These are phyloP conservation scores for Volvariella volvacea DNA, from an alignment of 1,284 basidiomycete species.

Conservation along the genomic window DNA sequence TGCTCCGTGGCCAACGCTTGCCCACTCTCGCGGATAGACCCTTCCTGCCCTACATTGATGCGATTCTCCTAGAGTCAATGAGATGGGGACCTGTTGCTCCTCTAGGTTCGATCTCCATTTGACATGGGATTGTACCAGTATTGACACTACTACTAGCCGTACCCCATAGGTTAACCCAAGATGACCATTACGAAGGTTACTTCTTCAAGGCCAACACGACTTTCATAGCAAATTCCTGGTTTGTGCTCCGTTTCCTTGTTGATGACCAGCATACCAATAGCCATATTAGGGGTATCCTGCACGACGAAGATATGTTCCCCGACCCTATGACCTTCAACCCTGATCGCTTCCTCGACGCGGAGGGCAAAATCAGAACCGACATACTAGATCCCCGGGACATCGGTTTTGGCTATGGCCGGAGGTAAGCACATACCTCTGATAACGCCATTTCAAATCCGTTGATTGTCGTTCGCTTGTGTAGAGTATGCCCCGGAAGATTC, in stretches of 20 bases:
- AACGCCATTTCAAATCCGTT: no score
- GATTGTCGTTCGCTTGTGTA: no score
- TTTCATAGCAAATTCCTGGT: slow-evolving; percentile 1
- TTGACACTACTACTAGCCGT: neutral
- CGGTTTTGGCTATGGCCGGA: slow-evolving; percentile 1
- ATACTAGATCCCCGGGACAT: neutral
- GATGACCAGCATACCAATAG: neutral
- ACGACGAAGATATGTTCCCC: slow-evolving; percentile 12
- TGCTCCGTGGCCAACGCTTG: slow-evolving; percentile 5
- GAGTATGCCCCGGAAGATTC: neutral
- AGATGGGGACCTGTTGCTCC: neutral
- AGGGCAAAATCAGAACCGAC: neutral
- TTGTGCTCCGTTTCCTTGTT: neutral
- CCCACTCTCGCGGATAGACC: slow-evolving; percentile 9
- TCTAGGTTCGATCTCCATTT: neutral
- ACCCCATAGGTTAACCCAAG: neutral
- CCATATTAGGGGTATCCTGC: slow-evolving; percentile 5
- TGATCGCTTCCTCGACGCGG: slow-evolving; percentile 11
- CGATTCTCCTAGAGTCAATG: slow-evolving; percentile 3
- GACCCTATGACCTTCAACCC: slow-evolving; percentile 12
- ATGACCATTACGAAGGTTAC: neutral
- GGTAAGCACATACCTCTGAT: neutral
- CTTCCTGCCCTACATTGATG: slow-evolving; percentile 8
- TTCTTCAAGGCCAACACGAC: neutral
- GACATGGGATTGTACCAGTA: neutral